Percentiles rank a stretch among this genome's conserved stretches.
These are phyloP conservation scores for Chlamydomonas eustigma DNA, from an alignment of 139 green algal species.

Conservation along the genomic window DNA sequence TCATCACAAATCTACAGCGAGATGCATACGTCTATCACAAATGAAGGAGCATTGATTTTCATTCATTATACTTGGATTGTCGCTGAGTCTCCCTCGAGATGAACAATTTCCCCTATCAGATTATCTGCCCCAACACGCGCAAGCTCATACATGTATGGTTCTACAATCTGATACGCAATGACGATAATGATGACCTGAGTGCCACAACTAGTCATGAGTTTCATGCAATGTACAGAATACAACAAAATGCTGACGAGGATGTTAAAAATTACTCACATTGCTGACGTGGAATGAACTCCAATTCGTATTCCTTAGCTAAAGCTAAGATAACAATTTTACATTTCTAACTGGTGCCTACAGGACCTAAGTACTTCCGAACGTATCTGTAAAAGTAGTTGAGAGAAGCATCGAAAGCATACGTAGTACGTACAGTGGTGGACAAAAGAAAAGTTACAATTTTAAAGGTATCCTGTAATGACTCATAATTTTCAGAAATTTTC, in stretches of 20 bases:
- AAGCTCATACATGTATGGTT: conserved; percentile 81
- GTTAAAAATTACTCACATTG: too few relatives aligned
- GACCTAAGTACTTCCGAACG: conserved; percentile 91
- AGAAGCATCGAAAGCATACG: neutral
- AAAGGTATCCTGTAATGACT: too few relatives aligned
- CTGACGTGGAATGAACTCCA: too few relatives aligned
- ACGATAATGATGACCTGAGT: conserved; percentile 78
- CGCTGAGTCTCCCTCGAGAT: conserved; percentile 91
- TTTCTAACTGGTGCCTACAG: conserved; percentile 37
- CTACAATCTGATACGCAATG: conserved; percentile 90
- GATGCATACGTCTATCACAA: neutral
- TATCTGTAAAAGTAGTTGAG: too few relatives aligned
- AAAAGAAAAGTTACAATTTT: too few relatives aligned
- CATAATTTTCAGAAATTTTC: too few relatives aligned
- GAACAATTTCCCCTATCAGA: conserved; percentile 99
- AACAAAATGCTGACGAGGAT: too few relatives aligned
- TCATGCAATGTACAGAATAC: neutral
- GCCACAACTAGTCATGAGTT: neutral
- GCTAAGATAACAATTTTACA: neutral
- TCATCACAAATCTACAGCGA: conserved; percentile 91
- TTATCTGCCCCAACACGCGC: conserved; percentile 90
- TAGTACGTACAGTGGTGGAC: too few relatives aligned
- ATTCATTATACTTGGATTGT: conserved; percentile 90
- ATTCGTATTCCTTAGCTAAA: too few relatives aligned
- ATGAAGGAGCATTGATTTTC: too few relatives aligned